These are phyloP conservation scores for Fusarium devonianum DNA, from an alignment of 2,329 filamentous ascomycete genomes.

Conservation along the genomic window DNA sequence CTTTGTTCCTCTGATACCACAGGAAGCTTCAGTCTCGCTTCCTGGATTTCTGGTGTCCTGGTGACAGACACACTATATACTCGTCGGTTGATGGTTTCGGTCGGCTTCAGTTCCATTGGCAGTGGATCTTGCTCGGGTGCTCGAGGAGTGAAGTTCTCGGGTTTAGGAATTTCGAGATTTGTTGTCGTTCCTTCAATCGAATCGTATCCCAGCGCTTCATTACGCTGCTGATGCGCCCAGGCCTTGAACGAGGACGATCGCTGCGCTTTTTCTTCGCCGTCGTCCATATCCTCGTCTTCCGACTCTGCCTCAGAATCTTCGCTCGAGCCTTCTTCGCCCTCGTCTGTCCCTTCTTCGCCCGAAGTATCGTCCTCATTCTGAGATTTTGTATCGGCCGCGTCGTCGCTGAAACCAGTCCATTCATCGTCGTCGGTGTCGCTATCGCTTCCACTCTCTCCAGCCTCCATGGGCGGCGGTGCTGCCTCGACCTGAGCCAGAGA, in stretches of 20 bases:
- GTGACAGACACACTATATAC: slow-evolving; percentile 77
- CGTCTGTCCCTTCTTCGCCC: slow-evolving; percentile 39
- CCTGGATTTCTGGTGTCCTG: slow-evolving; percentile 76
- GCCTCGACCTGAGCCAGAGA: slow-evolving; percentile 53
- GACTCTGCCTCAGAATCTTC: slow-evolving; percentile 43
- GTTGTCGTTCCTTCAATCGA: slow-evolving; percentile 54
- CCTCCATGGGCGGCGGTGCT: slow-evolving; percentile 48
- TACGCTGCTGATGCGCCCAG: slow-evolving; percentile 88
- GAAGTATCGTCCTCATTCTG: slow-evolving; percentile 37
- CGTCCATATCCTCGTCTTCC: slow-evolving; percentile 44
- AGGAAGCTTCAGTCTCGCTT: slow-evolving; percentile 79
- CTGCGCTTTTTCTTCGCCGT: slow-evolving; percentile 45
- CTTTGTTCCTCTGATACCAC: slow-evolving; percentile 95
- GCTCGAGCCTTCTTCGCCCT: slow-evolving; percentile 40
- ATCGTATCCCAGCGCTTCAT: slow-evolving; percentile 77
- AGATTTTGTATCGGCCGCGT: slow-evolving; percentile 45
- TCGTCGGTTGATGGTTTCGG: slow-evolving; percentile 69
- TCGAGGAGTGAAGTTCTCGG: slow-evolving; percentile 70
- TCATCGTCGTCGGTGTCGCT: slow-evolving; percentile 52
- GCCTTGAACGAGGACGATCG: slow-evolving; percentile 80
- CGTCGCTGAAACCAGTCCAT: slow-evolving; percentile 69
- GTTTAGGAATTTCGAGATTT: slow-evolving; percentile 60
- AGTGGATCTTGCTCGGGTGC: slow-evolving; percentile 74
- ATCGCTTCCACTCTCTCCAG: slow-evolving; percentile 17
- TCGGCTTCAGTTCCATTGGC: slow-evolving; percentile 69